These are phyloP conservation scores for Camellia granthamiana DNA, from an alignment of 148 eudicot species.

Conservation along the genomic window DNA sequence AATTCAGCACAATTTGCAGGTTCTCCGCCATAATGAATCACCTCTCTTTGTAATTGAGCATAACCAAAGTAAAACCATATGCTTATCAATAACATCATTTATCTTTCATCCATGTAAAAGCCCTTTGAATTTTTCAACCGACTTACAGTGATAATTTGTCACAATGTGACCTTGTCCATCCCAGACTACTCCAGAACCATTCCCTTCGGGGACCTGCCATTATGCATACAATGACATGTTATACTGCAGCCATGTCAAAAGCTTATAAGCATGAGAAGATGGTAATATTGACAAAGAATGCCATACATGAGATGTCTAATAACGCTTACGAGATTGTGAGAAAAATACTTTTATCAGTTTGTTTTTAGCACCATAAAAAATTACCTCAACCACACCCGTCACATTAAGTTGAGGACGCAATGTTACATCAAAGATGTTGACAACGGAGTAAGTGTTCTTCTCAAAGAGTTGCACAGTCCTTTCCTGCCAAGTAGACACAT, in stretches of 20 bases:
- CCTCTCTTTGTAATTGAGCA: neutral
- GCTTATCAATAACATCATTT: neutral
- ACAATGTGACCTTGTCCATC: conserved; percentile 74
- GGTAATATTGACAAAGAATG: neutral
- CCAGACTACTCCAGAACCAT: conserved; percentile 15
- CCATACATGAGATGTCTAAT: too few species aligned
- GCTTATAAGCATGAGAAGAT: neutral
- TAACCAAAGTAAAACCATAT: neutral
- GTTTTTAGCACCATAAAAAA: conserved; percentile 1
- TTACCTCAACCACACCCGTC: conserved; percentile 94
- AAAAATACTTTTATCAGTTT: too few species aligned
- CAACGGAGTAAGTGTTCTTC: conserved; percentile 94
- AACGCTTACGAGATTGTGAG: too few species aligned
- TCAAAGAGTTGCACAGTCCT: conserved; percentile 84
- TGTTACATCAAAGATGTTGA: conserved; percentile 95
- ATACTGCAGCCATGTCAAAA: too few species aligned
- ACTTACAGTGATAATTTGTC: conserved; percentile 96
- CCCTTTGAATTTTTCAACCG: neutral
- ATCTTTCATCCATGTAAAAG: neutral
- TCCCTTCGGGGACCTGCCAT: conserved; percentile 18
- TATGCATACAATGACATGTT: too few species aligned
- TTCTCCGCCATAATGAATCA: neutral
- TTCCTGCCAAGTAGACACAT: conserved; percentile 77
- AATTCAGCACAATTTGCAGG: neutral
- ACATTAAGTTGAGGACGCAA: conserved; percentile 89